phyloP scores from a whole-genome alignment of 805 yeast species.

The Candida ulmi region DNA sequence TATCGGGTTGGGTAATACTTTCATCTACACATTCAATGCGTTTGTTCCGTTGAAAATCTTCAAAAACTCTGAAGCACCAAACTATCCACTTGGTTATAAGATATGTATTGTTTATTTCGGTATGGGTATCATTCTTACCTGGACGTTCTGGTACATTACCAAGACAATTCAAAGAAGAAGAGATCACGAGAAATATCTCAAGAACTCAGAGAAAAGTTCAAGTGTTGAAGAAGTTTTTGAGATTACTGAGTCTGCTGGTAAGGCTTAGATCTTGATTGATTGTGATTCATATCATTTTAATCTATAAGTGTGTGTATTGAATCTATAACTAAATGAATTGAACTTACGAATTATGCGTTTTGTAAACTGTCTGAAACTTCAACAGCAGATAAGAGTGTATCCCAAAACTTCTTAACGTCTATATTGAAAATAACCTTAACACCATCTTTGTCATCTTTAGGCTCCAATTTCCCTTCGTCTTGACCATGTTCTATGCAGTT shows the following conservation, averaged over 20 bases:
- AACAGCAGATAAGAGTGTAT: constrained; percentile 30
- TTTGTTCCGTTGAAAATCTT: constrained; percentile 1
- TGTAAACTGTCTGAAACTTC: constrained; percentile 32
- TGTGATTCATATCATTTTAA: no score
- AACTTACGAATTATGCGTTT: no score
- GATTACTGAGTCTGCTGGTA: no score
- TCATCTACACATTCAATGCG: constrained; percentile 1
- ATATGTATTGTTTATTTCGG: not conserved
- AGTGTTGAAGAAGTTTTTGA: no score
- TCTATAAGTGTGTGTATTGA: no score
- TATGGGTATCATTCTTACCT: not conserved
- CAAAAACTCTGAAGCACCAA: not conserved
- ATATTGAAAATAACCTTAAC: constrained; percentile 32
- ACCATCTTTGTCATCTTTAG: constrained; percentile 24
- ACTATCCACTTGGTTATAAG: not conserved
- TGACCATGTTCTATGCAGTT: constrained; percentile 18
- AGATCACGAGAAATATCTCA: not conserved
- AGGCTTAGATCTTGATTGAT: no score
- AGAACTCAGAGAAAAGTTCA: no score
- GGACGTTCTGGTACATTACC: constrained; percentile 1
- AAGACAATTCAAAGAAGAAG: not conserved
- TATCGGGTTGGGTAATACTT: constrained; percentile 2
- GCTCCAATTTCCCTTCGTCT: constrained; percentile 22
- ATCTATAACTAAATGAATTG: no score
- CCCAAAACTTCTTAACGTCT: constrained; percentile 40